Evolutionary conservation across 2,329 filamentous ascomycete species (phyloP).

Genomic region (Penicillium sp.): DNA sequence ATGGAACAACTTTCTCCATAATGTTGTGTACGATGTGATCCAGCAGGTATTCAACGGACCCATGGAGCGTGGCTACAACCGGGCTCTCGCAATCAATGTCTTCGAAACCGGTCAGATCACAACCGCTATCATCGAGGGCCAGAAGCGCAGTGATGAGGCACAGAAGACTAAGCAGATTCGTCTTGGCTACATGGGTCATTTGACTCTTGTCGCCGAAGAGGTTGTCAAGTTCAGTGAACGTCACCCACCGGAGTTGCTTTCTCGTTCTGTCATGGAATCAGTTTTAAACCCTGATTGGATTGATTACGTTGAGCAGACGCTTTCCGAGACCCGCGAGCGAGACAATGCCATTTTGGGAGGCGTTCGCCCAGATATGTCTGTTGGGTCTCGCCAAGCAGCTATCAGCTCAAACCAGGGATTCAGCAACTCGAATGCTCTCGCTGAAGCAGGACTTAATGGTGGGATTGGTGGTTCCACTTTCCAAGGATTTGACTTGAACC

Average conservation of each 20-base stretch:
- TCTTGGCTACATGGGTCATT: slow-evolving; percentile 96
- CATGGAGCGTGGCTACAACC: slow-evolving; percentile 94
- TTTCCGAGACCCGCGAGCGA: slow-evolving; percentile 89
- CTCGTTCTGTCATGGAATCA: slow-evolving; percentile 78
- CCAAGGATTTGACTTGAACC: slow-evolving; percentile 67
- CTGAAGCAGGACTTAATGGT: slow-evolving; percentile 78
- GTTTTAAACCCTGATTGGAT: slow-evolving; percentile 91
- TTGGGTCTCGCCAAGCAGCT: slow-evolving; percentile 73
- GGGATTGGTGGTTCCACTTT: slow-evolving; percentile 51
- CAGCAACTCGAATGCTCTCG: slow-evolving; percentile 66
- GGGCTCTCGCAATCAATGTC: slow-evolving; percentile 82
- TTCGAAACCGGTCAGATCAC: slow-evolving; percentile 91
- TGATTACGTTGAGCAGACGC: slow-evolving; percentile 87
- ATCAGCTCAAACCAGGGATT: slow-evolving; percentile 60
- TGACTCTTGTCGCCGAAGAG: slow-evolving; percentile 95
- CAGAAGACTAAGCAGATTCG: slow-evolving; percentile 83
- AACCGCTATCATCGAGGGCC: slow-evolving; percentile 86
- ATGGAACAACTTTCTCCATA: slow-evolving; percentile 99
- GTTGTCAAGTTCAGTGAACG: slow-evolving; percentile 98
- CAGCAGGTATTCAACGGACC: slow-evolving; percentile 99
- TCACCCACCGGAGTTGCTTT: slow-evolving; percentile 83
- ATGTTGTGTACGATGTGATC: slow-evolving; percentile 97
- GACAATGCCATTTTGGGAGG: slow-evolving; percentile 98
- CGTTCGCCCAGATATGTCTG: slow-evolving; percentile 84
- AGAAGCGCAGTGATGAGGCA: slow-evolving; percentile 80